Conservation (phyloP, 345 rosid genomes). For the Eucalyptus pauciflora region DNA sequence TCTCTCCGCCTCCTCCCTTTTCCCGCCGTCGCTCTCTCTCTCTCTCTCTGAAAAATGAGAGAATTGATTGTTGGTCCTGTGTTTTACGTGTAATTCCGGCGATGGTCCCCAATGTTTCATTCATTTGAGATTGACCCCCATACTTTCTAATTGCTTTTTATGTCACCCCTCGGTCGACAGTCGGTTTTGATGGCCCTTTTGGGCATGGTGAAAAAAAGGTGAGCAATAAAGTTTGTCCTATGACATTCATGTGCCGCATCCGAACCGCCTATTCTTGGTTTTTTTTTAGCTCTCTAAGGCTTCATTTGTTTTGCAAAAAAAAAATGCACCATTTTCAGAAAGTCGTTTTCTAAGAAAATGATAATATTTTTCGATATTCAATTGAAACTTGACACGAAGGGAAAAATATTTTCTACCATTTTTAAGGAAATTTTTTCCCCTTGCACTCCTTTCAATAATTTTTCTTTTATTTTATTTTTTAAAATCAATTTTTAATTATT, state of each 20-base stretch:
- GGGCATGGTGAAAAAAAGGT: not conserved
- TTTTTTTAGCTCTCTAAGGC: too few relatives aligned
- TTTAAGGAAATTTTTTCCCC: too few relatives aligned
- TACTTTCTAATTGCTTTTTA: not conserved
- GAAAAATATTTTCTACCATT: too few relatives aligned
- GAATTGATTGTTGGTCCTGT: not conserved
- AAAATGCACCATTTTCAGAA: too few relatives aligned
- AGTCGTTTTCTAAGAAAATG: fast-evolving
- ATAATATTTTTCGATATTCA: too few relatives aligned
- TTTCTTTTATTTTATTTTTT: too few relatives aligned
- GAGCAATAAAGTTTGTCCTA: not conserved
- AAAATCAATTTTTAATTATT: too few relatives aligned
- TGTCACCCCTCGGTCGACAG: not conserved
- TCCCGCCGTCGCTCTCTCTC: too few relatives aligned
- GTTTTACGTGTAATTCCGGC: not conserved
- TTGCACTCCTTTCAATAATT: too few relatives aligned
- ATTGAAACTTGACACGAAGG: fast-evolving
- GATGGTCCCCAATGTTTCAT: not conserved
- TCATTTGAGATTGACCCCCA: not conserved
- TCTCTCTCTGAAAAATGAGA: not conserved
- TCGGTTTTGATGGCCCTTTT: not conserved
- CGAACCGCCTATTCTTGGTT: not conserved
- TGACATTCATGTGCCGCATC: not conserved
- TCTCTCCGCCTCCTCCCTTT: slow-evolving; percentile 24
- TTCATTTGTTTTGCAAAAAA: too few relatives aligned